phyloP scores from a whole-genome alignment of 306 rosid species.

The Dalbergia cultrata region DNA sequence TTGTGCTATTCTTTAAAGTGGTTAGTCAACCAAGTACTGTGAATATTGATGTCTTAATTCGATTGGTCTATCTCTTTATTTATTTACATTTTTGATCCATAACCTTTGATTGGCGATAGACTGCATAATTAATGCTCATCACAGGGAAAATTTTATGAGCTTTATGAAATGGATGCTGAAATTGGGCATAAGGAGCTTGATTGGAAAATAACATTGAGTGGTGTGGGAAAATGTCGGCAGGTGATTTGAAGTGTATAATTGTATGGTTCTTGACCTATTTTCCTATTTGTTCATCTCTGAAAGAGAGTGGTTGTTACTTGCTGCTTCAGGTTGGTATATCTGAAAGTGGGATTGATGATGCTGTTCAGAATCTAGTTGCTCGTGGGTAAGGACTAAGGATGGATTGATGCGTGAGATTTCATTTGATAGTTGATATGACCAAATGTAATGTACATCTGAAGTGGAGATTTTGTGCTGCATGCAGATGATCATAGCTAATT shows the following conservation, averaged over 20 bases:
- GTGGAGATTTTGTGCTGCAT: conserved; percentile 36
- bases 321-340: conserved; percentile 89
- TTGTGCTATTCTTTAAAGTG: conserved; percentile 93
- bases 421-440: conserved; percentile 7
- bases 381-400: conserved; percentile 92
- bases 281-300: conserved; percentile 27
- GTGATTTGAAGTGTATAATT: conserved; percentile 51
- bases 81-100: conserved; percentile 3
- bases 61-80: neutral
- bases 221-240: conserved; percentile 99
- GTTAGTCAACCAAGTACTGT: conserved; percentile 61
- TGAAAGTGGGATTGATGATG: conserved; percentile 98
- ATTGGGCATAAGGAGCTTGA: conserved; percentile 98
- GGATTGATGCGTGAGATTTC: conserved; percentile 14
- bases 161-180: conserved; percentile 96
- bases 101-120: conserved; percentile 38
- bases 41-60: conserved; percentile 32
- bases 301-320: conserved; percentile 32
- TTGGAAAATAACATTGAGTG: conserved; percentile 96
- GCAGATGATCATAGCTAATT: conserved; percentile 24
- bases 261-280: conserved; percentile 19
- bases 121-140: conserved; percentile 30
- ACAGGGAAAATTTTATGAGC: conserved; percentile 97
- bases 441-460: conserved; percentile 1
- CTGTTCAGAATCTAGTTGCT: conserved; percentile 90